Conservation (phyloP, 106 monocot genomes). For the Dendrobium chrysotoxum region DNA sequence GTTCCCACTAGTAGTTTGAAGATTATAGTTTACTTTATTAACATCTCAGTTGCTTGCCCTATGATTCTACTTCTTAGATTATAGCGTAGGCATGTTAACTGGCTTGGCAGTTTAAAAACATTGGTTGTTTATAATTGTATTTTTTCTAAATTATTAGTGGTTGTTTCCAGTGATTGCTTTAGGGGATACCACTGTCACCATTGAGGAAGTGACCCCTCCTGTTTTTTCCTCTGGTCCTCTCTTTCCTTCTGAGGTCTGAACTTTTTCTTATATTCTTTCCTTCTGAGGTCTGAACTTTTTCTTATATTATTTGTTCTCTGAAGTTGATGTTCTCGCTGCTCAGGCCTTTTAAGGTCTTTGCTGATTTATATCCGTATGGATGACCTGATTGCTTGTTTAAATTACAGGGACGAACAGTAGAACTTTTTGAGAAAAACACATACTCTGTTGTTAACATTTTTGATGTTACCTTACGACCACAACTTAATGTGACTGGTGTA, state of each 20-base stretch:
- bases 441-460: constrained; percentile 97
- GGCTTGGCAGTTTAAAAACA: not conserved
- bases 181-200: constrained; percentile 66
- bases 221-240: constrained; percentile 57
- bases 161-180: constrained; percentile 52
- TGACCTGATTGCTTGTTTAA: not conserved
- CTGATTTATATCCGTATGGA: not conserved
- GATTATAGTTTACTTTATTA: not conserved
- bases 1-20: not conserved
- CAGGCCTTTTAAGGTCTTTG: not conserved
- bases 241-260: constrained; percentile 84
- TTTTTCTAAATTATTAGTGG: not conserved
- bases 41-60: not conserved
- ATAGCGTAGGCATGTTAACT: not conserved
- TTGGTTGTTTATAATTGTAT: not conserved
- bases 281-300: constrained; percentile 55
- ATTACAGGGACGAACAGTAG: constrained; percentile 65
- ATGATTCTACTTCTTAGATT: not conserved
- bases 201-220: constrained; percentile 67
- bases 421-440: constrained; percentile 82
- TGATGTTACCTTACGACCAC: constrained; percentile 91
- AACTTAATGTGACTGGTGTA: constrained; percentile 81
- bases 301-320: not conserved
- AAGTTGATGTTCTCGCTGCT: not conserved
- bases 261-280: constrained; percentile 20